Base-by-base conservation (phyloP, 2,329 filamentous ascomycete species). In the Talaromyces funiculosus region DNA sequence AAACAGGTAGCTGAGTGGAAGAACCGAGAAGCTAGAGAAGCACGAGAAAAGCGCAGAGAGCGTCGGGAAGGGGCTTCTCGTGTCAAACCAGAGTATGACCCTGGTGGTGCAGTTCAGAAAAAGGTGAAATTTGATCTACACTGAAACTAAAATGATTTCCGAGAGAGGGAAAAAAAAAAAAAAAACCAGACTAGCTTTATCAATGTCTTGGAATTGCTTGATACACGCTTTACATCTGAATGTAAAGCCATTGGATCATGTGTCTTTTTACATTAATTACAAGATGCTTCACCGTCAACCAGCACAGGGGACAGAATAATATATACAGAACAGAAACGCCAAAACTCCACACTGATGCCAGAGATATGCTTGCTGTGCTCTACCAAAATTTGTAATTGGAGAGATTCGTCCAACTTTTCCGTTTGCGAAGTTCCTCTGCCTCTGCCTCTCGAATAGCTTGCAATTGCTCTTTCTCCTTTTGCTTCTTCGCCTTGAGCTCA, bases 401-500 rank as follows among this genome's bases (percentile, higher is more conserved):
- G 40, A 67, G 68, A 64, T 74, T 76, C 33, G 69, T 74, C 76
- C 76, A 78, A 62, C 75, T 78, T 66, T 75, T 76, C 62, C 69
- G 72, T 61, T 68, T 70, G 53, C 67, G 72, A 24, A 59, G 33
- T 62, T 78, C 76, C 62, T 78, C 73, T 63, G 74, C 74, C 20
- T 67, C 70, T 33, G 71, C 71, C 60, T 76, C 74, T 47, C 72
- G 71, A 14, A 68, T 69, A n/a, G 68, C 65, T 56, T 70, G 69
- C 60, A 73, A 73, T 53, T 72, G 70, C 57, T 78, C 78, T 65
- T 78, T 79, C 47, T 79, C 76, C 62, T 72, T 74, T 66, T 86
- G 82, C 71, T 86, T 84, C 73, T 89, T 86, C 4, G 82, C 80
- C 69, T 90, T 86, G 73, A 92, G 86, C 67, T 84, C 81, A 69